Percentiles rank a stretch among this genome's conserved stretches.
Evolutionary conservation across 495 filamentous ascomycete species (phyloP).

Genomic region (Penicillium daleae): DNA sequence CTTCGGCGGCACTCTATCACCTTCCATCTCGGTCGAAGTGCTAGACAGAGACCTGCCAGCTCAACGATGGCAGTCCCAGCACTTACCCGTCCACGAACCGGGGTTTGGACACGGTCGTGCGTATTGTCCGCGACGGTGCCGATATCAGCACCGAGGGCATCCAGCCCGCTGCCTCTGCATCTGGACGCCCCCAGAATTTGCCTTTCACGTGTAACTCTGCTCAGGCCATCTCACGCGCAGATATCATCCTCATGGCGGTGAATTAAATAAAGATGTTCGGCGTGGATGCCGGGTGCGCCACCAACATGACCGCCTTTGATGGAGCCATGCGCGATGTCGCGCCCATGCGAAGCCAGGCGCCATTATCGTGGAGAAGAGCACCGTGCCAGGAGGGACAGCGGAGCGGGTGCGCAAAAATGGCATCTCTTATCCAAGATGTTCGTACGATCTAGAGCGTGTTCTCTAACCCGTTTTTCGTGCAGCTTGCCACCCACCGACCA

Average conservation of each 20-base stretch:
- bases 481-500: conserved; percentile 58
- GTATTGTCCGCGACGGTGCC: conserved; percentile 62
- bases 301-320: conserved; percentile 75
- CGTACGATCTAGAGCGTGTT: too few species aligned
- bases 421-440: background rate
- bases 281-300: conserved; percentile 69
- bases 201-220: conserved; percentile 72
- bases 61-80: conserved; percentile 69
- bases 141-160: conserved; percentile 15
- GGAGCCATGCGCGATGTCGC: conserved; percentile 69
- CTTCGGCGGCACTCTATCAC: conserved; percentile 74
- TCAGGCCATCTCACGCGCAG: conserved; percentile 64
- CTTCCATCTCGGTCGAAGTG: conserved; percentile 67
- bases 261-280: conserved; percentile 79
- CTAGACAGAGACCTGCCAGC: conserved; percentile 72
- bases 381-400: conserved; percentile 79
- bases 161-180: background rate
- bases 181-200: conserved; percentile 56
- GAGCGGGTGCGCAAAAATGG: conserved; percentile 69
- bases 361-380: conserved; percentile 84
- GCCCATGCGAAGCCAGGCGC: conserved; percentile 64
- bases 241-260: conserved; percentile 78
- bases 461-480: conserved; percentile 13
- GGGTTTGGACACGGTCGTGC: conserved; percentile 70
- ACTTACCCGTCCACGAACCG: conserved; percentile 79